Evolutionary conservation across 176 grass and related monocot species (phyloP), one percentile per base, ranked within the genome.

Genomic region (Avena atlantica): DNA sequence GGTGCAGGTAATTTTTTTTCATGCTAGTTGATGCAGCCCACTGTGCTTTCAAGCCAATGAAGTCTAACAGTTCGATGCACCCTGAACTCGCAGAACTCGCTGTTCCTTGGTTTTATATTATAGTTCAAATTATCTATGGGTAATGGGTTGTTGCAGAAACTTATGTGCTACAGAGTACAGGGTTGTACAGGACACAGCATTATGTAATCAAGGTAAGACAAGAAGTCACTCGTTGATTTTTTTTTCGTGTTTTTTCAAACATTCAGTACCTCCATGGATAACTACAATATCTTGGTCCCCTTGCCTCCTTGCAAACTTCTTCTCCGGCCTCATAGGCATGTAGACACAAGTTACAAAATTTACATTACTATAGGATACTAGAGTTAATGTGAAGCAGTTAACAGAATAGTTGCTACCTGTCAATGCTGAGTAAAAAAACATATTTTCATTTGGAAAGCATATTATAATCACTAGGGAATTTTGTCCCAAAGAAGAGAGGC

Each of bases 231-330:
- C 13, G n/a, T 25, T 79, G 29, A 17, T 79, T 44, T n/a, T 44
- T 79, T 13, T 49, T 2, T 45, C 8, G 70, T 74, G 70, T 17
- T 78, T 77, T 13, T 36, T 19, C 15, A 4, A 70, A 40, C 66
- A 70, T 70, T 70, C 31, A 70, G 34, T 9, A 61, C 58, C 66
- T 70, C 66, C 31, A 70, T 6, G 3, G 66, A 70, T 70, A 70
- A 70, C 27, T 37, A 68, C 6, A 20, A 2, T 34, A 31, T 17
- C 27, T 17, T 68, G 14, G 29, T 31, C 29, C 17, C 29, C 29
- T 9, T 16, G 29, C 29, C 66, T 67, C 64, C 31, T 17, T 67
- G 64, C 64, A 8, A 16, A 67, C 27, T 34, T 34, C 64, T 67
- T 67, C 24, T 34, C 13, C 14, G 6, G 13, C 8, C 27, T 67